Base-by-base conservation (phyloP, 129 eudicot species). In the Saussurea involucrata region DNA sequence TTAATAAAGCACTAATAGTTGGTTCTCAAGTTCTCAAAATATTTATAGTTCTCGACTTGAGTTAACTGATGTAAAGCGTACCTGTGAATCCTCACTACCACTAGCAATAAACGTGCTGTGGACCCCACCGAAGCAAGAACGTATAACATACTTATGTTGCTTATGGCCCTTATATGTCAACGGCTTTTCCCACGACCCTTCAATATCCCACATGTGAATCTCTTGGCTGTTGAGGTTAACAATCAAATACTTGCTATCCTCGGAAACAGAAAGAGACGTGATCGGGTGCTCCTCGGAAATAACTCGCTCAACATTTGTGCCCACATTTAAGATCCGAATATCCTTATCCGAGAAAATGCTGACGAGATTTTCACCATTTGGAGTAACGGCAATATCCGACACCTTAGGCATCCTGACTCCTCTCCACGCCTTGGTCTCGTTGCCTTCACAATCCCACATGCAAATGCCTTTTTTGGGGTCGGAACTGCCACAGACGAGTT, bases 191-290 rank as follows among this genome's bases (percentile, higher is more conserved):
- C 86, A 89, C 21, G 73, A 67, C n/a, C 89, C 92, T 13, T 83
- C 90, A 79, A 95, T 82, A 81, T 87, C 97, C 98, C 98, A 94
- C 96, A 91, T 81, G 71, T 94, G 98, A 32, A 91, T 95, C 85
- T 95, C 94, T 85, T 95, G 93, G 58, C 97, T 91, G 63, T 91
- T 94, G 24, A 94, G 86, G 68, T 88, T 94, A 61, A 91, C 97
- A 22, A 87, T 87, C 69, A 91, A 63, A 63, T 84, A 89, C 80
- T 84, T 89, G 5, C 96, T 65, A 77, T 94, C 97, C 68, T 86
- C 83, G 0, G 98, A 93, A 60, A 90, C 71, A n/a, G 97, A 88
- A 68, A 93, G 91, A 53, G 97, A 90, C 15, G 98, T 88, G 32
- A 93, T 87, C 3, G 85, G 72, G 63, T 88, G 97, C 74, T 87